These are phyloP conservation scores for Beauveria brongniartii DNA, from an alignment of 2,329 filamentous ascomycete species.

Conservation along the genomic window DNA sequence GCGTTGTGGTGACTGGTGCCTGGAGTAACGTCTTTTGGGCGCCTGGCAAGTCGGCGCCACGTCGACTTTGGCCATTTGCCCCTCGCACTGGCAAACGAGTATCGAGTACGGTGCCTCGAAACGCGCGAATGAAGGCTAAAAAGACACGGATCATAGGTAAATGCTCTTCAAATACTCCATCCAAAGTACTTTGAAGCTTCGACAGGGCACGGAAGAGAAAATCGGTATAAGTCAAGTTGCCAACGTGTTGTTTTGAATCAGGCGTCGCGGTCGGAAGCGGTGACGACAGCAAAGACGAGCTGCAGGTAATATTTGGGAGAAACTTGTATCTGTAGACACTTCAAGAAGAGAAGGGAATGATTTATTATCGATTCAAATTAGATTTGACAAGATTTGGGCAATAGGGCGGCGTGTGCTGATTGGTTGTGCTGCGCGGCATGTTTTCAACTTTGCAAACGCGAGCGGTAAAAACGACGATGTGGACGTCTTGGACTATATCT, in stretches of 20 bases:
- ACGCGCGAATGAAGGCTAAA: not conserved
- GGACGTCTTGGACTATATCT: not conserved
- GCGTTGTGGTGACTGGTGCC: not conserved
- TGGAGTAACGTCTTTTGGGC: not conserved
- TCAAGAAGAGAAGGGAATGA: not conserved
- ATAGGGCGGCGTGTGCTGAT: not conserved
- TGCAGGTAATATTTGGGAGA: not conserved
- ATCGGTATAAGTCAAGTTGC: conserved; percentile 10
- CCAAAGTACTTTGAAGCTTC: not conserved
- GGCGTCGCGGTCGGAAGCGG: conserved; percentile 1
- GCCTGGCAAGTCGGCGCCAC: not conserved
- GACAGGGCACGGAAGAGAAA: not conserved
- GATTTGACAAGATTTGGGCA: not conserved
- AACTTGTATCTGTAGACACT: not conserved
- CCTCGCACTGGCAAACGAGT: conserved; percentile 1
- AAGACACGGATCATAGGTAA: not conserved
- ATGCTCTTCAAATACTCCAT: not conserved
- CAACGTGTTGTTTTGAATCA: not conserved
- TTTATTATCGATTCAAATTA: not conserved
- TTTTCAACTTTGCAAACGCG: conserved; percentile 9
- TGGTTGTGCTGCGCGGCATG: not conserved
- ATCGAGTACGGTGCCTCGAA: not conserved
- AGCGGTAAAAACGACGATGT: conserved; percentile 11
- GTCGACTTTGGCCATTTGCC: not conserved
- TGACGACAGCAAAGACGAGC: not conserved